Percentiles rank a stretch among this genome's conserved stretches.
These are phyloP conservation scores for Geotrichum europaeum DNA, from an alignment of 1,139 yeast species.

Conservation along the genomic window DNA sequence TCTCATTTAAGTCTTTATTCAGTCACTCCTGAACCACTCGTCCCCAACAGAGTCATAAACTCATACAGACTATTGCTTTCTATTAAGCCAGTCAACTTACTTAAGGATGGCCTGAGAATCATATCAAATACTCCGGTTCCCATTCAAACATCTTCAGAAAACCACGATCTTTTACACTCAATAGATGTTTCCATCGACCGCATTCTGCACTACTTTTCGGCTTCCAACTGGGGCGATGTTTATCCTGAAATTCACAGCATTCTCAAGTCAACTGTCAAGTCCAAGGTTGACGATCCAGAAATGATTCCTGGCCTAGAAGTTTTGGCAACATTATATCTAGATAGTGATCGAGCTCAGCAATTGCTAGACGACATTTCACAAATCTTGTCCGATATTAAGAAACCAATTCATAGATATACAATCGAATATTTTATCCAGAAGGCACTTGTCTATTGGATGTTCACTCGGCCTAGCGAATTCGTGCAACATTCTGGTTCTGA, in stretches of 20 bases:
- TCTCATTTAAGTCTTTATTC: conserved; percentile 13
- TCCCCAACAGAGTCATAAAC: conserved; percentile 20
- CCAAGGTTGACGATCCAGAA: conserved; percentile 26
- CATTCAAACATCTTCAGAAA: not conserved
- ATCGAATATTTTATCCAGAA: conserved; percentile 47
- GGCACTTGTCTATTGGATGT: conserved; percentile 47
- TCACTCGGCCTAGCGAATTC: conserved; percentile 11
- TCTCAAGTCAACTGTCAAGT: conserved; percentile 10
- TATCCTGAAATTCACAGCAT: conserved; percentile 19
- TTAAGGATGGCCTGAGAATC: conserved; percentile 13
- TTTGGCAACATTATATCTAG: conserved; percentile 45
- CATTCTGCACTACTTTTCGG: conserved; percentile 46
- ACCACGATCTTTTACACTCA: conserved; percentile 30
- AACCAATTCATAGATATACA: conserved; percentile 52
- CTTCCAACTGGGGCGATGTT: conserved; percentile 48
- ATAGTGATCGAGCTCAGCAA: conserved; percentile 37
- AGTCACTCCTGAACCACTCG: conserved; percentile 10
- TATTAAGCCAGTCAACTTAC: conserved; percentile 15
- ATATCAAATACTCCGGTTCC: conserved; percentile 7
- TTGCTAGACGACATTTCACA: conserved; percentile 41
- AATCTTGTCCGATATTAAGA: conserved; percentile 42
- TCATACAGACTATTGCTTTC: conserved; percentile 13
- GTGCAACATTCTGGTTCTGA: conserved; percentile 5
- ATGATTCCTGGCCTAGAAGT: conserved; percentile 49
- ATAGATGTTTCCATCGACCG: conserved; percentile 46